These are phyloP conservation scores for Leucocoprinus leucothites DNA, from an alignment of 768 basidiomycete species.

Conservation along the genomic window DNA sequence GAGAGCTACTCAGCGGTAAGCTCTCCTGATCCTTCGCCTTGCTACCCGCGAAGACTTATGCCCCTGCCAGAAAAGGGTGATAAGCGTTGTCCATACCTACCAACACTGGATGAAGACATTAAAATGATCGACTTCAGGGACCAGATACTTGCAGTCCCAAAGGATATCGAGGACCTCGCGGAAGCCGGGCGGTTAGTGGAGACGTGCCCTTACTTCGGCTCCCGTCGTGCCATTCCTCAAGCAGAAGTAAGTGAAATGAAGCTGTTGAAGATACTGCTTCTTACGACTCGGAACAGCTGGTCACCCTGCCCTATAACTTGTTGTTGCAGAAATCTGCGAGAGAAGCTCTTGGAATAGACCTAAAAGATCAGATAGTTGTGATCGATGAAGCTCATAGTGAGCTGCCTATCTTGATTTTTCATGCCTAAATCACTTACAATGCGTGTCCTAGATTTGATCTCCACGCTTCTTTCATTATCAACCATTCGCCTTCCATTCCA, in stretches of 20 bases:
- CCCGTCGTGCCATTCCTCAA: conserved; percentile 81
- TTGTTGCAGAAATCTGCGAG: conserved; percentile 79
- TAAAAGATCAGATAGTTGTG: conserved; percentile 82
- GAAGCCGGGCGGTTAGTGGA: conserved; percentile 60
- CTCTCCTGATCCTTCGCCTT: background rate
- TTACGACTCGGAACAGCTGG: conserved; percentile 46
- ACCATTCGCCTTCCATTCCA: conserved; percentile 59
- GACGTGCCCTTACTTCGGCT: conserved; percentile 93
- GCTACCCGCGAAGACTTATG: background rate
- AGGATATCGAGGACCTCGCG: conserved; percentile 94
- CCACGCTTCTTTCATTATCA: conserved; percentile 85
- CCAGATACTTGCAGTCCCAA: conserved; percentile 81
- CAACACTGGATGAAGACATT: conserved; percentile 62
- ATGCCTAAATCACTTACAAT: background rate
- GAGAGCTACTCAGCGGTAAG: conserved; percentile 73
- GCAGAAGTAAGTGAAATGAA: conserved; percentile 64
- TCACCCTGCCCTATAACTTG: conserved; percentile 94
- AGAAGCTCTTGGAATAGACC: conserved; percentile 83
- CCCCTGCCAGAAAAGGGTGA: conserved; percentile 51
- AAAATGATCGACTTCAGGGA: conserved; percentile 82
- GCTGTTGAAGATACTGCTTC: background rate
- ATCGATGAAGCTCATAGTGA: conserved; percentile 97
- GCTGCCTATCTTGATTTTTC: conserved; percentile 24
- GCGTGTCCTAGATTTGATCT: conserved; percentile 66
- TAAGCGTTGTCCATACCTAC: conserved; percentile 75